Percentiles rank a stretch among this genome's conserved stretches.
These are phyloP conservation scores for Russula vinacea DNA, from an alignment of 768 basidiomycete species.

Conservation along the genomic window DNA sequence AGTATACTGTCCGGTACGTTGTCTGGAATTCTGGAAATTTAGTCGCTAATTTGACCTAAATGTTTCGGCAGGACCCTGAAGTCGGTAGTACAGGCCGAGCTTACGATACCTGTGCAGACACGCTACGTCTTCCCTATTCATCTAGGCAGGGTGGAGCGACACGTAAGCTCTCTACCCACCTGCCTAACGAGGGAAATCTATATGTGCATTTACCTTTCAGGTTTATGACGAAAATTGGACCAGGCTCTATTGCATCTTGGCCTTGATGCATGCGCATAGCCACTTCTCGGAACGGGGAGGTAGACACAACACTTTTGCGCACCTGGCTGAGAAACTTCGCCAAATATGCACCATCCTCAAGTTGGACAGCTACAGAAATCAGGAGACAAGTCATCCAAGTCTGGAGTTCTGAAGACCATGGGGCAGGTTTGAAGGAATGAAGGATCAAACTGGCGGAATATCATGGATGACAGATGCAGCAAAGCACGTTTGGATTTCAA, in stretches of 20 bases:
- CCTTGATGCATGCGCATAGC: conserved; percentile 69
- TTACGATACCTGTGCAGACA: conserved; percentile 81
- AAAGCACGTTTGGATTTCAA: conserved; percentile 45
- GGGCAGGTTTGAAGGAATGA: conserved; percentile 74
- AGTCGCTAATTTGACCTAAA: not conserved
- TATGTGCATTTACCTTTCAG: conserved; percentile 37
- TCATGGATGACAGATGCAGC: conserved; percentile 63
- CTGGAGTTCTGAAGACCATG: conserved; percentile 72
- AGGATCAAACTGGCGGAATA: conserved; percentile 64
- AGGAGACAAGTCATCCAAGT: conserved; percentile 54
- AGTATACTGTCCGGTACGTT: conserved; percentile 65
- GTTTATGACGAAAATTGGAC: conserved; percentile 82
- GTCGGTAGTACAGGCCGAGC: conserved; percentile 61
- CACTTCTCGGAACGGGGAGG: conserved; percentile 56
- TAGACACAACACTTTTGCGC: conserved; percentile 60
- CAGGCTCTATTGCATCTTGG: conserved; percentile 57
- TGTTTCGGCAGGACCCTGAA: conserved; percentile 62
- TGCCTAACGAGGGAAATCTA: not conserved
- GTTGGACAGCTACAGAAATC: conserved; percentile 65
- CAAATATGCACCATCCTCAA: conserved; percentile 92
- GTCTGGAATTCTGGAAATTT: not conserved
- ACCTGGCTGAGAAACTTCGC: conserved; percentile 63
- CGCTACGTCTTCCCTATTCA: conserved; percentile 75
- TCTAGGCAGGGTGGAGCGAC: conserved; percentile 73
- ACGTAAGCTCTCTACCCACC: conserved; percentile 44